Evolutionary conservation across 208 protist genomes (phyloP).

Genomic region (Tetramitus jugosus): DNA sequence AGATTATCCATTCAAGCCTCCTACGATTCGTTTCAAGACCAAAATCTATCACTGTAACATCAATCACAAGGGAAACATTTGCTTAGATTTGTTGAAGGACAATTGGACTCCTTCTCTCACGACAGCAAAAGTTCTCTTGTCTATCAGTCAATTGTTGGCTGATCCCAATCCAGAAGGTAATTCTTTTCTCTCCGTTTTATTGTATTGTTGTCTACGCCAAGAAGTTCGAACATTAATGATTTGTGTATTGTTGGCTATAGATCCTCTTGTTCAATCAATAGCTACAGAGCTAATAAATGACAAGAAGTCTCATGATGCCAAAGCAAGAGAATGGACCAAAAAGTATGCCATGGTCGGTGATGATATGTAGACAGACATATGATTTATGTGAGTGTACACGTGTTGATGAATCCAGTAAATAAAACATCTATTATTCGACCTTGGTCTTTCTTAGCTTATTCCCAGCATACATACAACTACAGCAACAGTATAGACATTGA

Average conservation of each 20-base stretch:
- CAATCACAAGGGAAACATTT: slow-evolving; percentile 83
- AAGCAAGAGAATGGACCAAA: slow-evolving; percentile 79
- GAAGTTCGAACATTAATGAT: too few relatives aligned
- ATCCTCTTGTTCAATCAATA: slow-evolving; percentile 95
- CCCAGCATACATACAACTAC: too few relatives aligned
- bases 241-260: slow-evolving; percentile 46
- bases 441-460: too few relatives aligned
- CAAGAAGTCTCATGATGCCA: slow-evolving; percentile 70
- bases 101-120: slow-evolving; percentile 96
- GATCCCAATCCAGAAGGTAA: slow-evolving; percentile 99
- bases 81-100: slow-evolving; percentile 98
- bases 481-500: too few relatives aligned
- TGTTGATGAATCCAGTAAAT: too few relatives aligned
- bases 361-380: too few relatives aligned
- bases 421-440: too few relatives aligned
- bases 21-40: slow-evolving; percentile 93
- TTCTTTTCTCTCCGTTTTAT: too few relatives aligned
- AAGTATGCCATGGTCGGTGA: slow-evolving; percentile 35
- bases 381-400: too few relatives aligned
- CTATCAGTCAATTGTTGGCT: slow-evolving; percentile 96
- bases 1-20: slow-evolving; percentile 91
- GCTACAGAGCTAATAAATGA: slow-evolving; percentile 89
- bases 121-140: slow-evolving; percentile 94
- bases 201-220: too few relatives aligned
- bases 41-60: slow-evolving; percentile 98